These are phyloP conservation scores for Selenicereus undatus DNA, from an alignment of 148 eudicot genomes.

Conservation along the genomic window DNA sequence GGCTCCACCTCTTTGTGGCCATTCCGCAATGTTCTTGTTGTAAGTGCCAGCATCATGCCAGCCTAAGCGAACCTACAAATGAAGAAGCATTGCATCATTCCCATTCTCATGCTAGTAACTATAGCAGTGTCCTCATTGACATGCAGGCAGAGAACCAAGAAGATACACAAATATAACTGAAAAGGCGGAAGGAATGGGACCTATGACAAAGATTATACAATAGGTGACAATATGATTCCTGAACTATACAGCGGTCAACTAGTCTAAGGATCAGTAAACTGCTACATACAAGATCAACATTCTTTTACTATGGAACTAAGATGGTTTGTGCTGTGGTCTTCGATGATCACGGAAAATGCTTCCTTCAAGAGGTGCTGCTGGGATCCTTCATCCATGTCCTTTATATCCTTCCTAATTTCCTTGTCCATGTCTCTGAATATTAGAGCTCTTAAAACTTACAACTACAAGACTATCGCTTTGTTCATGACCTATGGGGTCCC, in stretches of 20 bases:
- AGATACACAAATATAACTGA: neutral
- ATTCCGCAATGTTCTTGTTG: constrained; percentile 81
- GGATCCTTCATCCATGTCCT: neutral
- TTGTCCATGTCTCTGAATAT: neutral
- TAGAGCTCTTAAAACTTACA: neutral
- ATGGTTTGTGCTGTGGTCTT: neutral
- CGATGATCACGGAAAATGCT: neutral
- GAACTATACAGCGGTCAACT: neutral
- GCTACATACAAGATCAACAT: neutral
- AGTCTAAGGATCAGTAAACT: neutral
- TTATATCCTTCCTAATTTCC: neutral
- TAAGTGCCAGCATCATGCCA: constrained; percentile 99
- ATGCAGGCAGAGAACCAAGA: neutral
- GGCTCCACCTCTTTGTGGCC: constrained; percentile 98
- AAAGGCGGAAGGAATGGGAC: neutral
- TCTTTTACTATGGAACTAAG: neutral
- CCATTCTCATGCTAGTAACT: neutral
- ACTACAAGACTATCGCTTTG: neutral
- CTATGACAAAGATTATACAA: neutral
- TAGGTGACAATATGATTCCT: neutral
- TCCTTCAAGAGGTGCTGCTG: neutral
- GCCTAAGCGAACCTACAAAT: constrained; percentile 78
- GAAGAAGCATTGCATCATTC: constrained; percentile 2
- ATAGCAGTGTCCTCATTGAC: neutral
- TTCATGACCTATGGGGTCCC: neutral